Percentiles rank a stretch among this genome's conserved stretches.
Conservation (phyloP, 164 flowering plant genomes). For the Echeveria elegans region DNA sequence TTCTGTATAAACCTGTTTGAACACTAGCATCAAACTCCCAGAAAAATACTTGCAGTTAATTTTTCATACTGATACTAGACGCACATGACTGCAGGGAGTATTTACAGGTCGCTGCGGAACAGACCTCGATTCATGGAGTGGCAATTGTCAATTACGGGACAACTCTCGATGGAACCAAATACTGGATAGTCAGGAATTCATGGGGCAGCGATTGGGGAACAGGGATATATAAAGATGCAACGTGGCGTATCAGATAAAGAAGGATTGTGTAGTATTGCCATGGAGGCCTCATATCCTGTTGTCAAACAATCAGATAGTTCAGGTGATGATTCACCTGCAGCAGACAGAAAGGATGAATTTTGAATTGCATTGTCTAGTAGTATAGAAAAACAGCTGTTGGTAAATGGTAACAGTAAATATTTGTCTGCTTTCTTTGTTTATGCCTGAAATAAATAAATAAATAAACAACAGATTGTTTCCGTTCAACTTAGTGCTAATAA, state of each 20-base stretch:
- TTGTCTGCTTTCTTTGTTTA: neutral
- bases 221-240: constrained; percentile 71
- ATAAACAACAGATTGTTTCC: neutral
- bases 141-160: constrained; percentile 76
- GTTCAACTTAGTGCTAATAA: neutral
- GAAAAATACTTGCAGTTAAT: neutral
- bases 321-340: constrained; percentile 14
- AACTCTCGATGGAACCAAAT: constrained; percentile 66
- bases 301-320: constrained; percentile 34
- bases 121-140: constrained; percentile 74
- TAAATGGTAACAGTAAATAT: neutral
- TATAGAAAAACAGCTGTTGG: neutral
- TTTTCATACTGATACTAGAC: neutral
- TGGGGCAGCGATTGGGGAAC: constrained; percentile 95
- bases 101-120: constrained; percentile 57
- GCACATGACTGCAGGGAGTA: constrained; percentile 54
- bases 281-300: constrained; percentile 80
- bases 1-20: no score
- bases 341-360: constrained; percentile 1
- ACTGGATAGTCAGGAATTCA: constrained; percentile 90
- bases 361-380: neutral
- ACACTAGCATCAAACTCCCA: no score
- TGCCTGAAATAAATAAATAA: neutral
- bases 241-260: constrained; percentile 39
- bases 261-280: constrained; percentile 84